These are phyloP conservation scores for Circinella minor DNA, from an alignment of 371 early-diverging fungal genomes.

Conservation along the genomic window DNA sequence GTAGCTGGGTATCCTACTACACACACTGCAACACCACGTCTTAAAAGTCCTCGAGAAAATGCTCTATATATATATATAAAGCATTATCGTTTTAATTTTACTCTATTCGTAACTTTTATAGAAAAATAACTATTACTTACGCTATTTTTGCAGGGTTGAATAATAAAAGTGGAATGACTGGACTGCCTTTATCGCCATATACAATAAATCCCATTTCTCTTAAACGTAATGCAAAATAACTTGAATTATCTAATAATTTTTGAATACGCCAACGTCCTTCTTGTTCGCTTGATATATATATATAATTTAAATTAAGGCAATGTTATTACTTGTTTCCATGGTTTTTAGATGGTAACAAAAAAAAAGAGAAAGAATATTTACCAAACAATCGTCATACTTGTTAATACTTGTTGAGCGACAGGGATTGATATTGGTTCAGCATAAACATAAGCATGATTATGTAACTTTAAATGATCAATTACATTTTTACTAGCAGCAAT, in stretches of 20 bases:
- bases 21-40: slow-evolving; percentile 93
- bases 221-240: slow-evolving; percentile 83
- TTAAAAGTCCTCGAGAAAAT: slow-evolving; percentile 93
- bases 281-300: slow-evolving; percentile 66
- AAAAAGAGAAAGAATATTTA: neutral
- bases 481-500: slow-evolving; percentile 82
- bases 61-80: slow-evolving; percentile 50
- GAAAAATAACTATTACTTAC: slow-evolving; percentile 17
- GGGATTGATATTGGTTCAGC: slow-evolving; percentile 94
- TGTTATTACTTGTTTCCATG: slow-evolving; percentile 34
- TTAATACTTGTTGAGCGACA: slow-evolving; percentile 88
- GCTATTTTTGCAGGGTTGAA: slow-evolving; percentile 97
- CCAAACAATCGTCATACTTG: slow-evolving; percentile 82
- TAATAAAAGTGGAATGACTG: slow-evolving; percentile 94
- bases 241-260: slow-evolving; percentile 83
- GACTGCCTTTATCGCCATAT: slow-evolving; percentile 93
- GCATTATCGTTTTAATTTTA: neutral
- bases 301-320: too few relatives aligned
- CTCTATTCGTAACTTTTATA: neutral
- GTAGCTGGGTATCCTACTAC: slow-evolving; percentile 98
- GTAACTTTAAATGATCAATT: slow-evolving; percentile 85
- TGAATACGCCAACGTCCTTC: slow-evolving; percentile 88
- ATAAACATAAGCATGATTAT: slow-evolving; percentile 87
- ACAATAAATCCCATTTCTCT: slow-evolving; percentile 95
- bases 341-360: neutral